Evolutionary conservation across 1,284 basidiomycete genomes (phyloP), one percentile per base, ranked within the genome.

Genomic region (Trichosporon sp.): DNA sequence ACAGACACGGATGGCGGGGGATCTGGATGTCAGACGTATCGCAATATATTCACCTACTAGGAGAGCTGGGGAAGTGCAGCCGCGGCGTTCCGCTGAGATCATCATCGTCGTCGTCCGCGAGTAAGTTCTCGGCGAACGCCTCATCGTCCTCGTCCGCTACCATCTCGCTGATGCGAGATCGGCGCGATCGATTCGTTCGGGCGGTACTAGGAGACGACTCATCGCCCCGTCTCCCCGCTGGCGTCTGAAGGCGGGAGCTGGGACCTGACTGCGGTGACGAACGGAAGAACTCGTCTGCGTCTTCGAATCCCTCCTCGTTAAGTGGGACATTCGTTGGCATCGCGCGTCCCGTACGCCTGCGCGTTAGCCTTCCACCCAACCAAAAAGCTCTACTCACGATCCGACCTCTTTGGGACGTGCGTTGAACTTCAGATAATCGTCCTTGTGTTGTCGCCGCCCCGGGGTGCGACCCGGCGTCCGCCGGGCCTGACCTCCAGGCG

Each of bases 291-390:
- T 90, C 88, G 70, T 90, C 89, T 77, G 93, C 91, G 11, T 90
- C 90, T 82, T 96, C 93, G 80, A 92, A 93, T 10, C 93, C 95
- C 78, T 94, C 91, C 14, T 90, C 90, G 76, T 89, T 90, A 73
- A 89, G 88, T 67, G 90, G 88, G 66, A 92, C 88, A 79, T 89
- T 73, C 2, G 69, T 75, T 4, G 81, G 82, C 83, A 84, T 84
- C 8, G 73, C 26, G 8, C 69, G 73, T 8, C 80, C 80, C 2
- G 83, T 79, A 5, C 78, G 79, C 1, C 83, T 84, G 74, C 4
- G 12, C 56, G 56, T 66, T 66, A 71, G 71, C 65, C 37, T 35
- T 2, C 7, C 5, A 5, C 10, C 26, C 26, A 26, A 21, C 19
- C 12, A 10, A 8, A 1, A 19, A 14, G 37, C n/a, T 7, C 1